These are phyloP conservation scores for Sporothrix sp. DNA, from an alignment of 2,329 filamentous ascomycete species.

Conservation along the genomic window DNA sequence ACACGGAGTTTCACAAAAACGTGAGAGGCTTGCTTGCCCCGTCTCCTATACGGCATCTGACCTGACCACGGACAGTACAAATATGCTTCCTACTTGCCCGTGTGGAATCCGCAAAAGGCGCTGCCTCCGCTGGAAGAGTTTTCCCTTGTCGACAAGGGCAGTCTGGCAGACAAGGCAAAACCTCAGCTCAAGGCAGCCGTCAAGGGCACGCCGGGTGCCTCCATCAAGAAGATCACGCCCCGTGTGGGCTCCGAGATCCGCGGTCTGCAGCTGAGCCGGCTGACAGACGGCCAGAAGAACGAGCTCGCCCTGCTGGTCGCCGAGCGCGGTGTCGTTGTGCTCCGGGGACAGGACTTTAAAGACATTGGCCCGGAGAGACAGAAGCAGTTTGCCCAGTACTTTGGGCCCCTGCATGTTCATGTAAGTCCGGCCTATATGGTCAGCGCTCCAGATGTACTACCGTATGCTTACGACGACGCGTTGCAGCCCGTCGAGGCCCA, in stretches of 20 bases:
- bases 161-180: slow-evolving; percentile 19
- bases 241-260: slow-evolving; percentile 33
- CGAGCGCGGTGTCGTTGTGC: slow-evolving; percentile 31
- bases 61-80: slow-evolving; percentile 19
- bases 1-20: slow-evolving; percentile 18
- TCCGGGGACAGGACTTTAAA: slow-evolving; percentile 28
- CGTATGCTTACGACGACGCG: no score
- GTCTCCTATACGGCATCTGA: background rate
- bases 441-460: no score
- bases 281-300: slow-evolving; percentile 31
- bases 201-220: slow-evolving; percentile 20
- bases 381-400: slow-evolving; percentile 30
- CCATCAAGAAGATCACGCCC: slow-evolving; percentile 23
- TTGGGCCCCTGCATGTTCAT: slow-evolving; percentile 31
- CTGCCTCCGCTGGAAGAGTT: slow-evolving; percentile 24
- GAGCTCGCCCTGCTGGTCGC: slow-evolving; percentile 33
- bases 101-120: slow-evolving; percentile 24
- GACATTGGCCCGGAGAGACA: slow-evolving; percentile 29
- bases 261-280: slow-evolving; percentile 30
- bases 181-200: background rate
- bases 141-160: slow-evolving; percentile 24
- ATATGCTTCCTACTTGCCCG: slow-evolving; percentile 25
- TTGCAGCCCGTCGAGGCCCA: slow-evolving; percentile 34
- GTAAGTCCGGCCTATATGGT: no score
- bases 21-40: slow-evolving; percentile 1